A percentile compares a stretch with the other conserved stretches of the same genome.
These are phyloP conservation scores for Pseudonitzschia delicatissima DNA, from an alignment of 108 stramenopile genomes.

Conservation along the genomic window DNA sequence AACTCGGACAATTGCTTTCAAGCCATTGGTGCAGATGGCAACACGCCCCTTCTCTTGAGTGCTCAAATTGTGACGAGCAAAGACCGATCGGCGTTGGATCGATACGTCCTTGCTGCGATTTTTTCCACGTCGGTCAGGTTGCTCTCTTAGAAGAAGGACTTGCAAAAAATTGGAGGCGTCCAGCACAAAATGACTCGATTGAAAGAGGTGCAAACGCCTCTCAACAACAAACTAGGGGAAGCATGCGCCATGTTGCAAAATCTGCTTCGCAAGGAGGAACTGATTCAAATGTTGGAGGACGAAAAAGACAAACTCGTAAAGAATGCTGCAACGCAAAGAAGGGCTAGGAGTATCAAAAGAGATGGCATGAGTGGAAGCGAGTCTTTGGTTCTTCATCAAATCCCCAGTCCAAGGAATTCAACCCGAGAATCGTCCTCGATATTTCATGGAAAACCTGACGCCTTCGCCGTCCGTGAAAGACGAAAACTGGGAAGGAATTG, in stretches of 20 bases:
- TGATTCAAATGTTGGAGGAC: neutral
- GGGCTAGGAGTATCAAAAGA: neutral
- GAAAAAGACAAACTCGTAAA: neutral
- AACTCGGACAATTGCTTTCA: conserved; percentile 26
- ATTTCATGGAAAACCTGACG: conserved; percentile 17
- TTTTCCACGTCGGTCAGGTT: conserved; percentile 14
- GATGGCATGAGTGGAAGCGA: neutral
- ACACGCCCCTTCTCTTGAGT: conserved; percentile 7
- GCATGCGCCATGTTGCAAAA: conserved; percentile 25
- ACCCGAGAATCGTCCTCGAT: conserved; percentile 8
- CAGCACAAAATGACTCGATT: conserved; percentile 14
- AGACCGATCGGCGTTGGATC: conserved; percentile 14
- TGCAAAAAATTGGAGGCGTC: conserved; percentile 17
- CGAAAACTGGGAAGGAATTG: neutral
- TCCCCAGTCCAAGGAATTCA: conserved; percentile 15
- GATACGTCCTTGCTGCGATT: conserved; percentile 16
- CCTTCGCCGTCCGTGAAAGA: conserved; percentile 10
- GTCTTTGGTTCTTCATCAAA: neutral
- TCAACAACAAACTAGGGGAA: conserved; percentile 27
- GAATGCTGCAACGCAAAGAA: neutral
- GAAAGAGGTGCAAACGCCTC: conserved; percentile 12
- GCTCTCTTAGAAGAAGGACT: neutral
- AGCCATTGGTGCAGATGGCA: conserved; percentile 31
- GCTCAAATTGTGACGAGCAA: conserved; percentile 12
- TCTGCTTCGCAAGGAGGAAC: neutral